These are phyloP conservation scores for Murraya koenigii DNA, from an alignment of 345 rosid species.

Conservation along the genomic window DNA sequence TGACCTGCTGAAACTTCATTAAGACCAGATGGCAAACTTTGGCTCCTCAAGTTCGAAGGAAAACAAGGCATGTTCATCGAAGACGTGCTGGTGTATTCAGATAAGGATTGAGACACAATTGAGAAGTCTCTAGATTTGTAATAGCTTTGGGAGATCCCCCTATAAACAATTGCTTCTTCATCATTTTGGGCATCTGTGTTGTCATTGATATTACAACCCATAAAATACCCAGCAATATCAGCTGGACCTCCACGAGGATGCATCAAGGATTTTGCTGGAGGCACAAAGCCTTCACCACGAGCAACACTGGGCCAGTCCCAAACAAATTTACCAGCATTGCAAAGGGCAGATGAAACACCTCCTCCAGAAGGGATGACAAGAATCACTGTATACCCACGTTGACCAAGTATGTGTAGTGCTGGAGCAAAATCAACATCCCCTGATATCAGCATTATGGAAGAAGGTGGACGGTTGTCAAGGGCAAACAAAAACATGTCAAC, in stretches of 20 bases:
- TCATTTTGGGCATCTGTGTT: constrained; percentile 50
- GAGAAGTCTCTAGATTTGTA: constrained; percentile 61
- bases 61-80: constrained; percentile 34
- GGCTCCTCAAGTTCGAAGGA: constrained; percentile 43
- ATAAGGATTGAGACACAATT: constrained; percentile 49
- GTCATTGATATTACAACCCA: constrained; percentile 50
- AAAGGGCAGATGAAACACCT: constrained; percentile 78
- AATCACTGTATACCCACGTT: constrained; percentile 82
- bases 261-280: constrained; percentile 35
- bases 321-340: constrained; percentile 86
- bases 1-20: constrained; percentile 45
- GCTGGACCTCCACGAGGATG: constrained; percentile 40
- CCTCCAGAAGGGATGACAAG: constrained; percentile 87
- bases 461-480: constrained; percentile 84
- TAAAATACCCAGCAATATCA: constrained; percentile 46
- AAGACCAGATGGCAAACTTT: constrained; percentile 53
- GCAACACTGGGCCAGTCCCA: constrained; percentile 99
- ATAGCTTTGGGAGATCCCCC: constrained; percentile 58
- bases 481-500: constrained; percentile 96
- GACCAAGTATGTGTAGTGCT: constrained; percentile 92
- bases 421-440: constrained; percentile 98
- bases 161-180: constrained; percentile 71
- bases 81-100: constrained; percentile 42
- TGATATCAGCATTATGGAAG: constrained; percentile 83
- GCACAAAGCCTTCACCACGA: constrained; percentile 92